Base-by-base conservation (phyloP, 2,329 filamentous ascomycete species). In the Penicillium sp. region DNA sequence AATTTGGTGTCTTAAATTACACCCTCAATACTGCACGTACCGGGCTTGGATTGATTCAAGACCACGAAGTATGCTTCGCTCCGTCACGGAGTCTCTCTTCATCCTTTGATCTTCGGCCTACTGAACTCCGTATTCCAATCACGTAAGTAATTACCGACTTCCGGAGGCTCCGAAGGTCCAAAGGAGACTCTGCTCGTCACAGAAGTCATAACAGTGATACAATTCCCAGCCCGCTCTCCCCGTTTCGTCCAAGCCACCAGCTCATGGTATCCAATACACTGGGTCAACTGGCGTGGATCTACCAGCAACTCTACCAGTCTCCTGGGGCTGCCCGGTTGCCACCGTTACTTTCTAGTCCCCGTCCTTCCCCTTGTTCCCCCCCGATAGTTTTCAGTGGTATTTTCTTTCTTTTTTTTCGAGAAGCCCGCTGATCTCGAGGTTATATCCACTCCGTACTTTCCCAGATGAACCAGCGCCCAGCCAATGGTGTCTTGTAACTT, bases 391-490 rank as follows among this genome's bases (percentile, higher is more conserved):
- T 52, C 46, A 40, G 37, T 40, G 46, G 33, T 33, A 38, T 51
- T 61, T 33, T 11, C 10, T 33, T 33, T 33, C 30, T 33, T 33
- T 61, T 61, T 61, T 61, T 61, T 61, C 58, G 52, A 58, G 55
- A 46, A 58, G 11, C 10, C 48, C n/a, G 42, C 45, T 40, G 55
- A 61, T 61, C 61, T 58, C 19, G 42, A 51, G 4, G 45, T 42
- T 52, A 55, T 51, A 51, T 51, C 61, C 55, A 58, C 58, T 43
- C 38, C 45, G 46, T 58, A 52, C 53, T 58, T 48, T 54, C 56
- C 48, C 59, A 55, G 48, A 55, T 26, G 25, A 33, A 35, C n/a
- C 38, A 66, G 52, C 48, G 25, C 45, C 45, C 22, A 38, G 8
- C 28, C 60, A 62, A 60, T 60, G 46, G 49, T 55, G 38, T 26